Evolutionary conservation across 163 green algal species (phyloP).

Genomic region (Scenedesmus sp.): DNA sequence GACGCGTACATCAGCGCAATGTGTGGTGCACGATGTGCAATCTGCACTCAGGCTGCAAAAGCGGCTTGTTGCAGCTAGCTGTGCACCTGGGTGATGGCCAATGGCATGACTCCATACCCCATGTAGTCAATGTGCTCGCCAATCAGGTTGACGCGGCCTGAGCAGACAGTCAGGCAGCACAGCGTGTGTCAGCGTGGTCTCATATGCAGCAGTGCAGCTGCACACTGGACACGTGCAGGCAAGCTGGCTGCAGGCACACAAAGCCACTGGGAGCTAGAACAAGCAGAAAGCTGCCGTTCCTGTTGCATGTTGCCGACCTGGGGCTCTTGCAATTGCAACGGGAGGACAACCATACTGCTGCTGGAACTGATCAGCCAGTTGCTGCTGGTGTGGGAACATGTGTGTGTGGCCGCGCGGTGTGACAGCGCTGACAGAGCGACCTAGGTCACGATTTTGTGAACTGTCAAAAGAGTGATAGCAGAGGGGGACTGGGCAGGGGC

Average conservation of each 20-base stretch:
- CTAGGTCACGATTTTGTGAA: no score
- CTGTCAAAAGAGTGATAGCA: no score
- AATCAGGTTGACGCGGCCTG: constrained; percentile 97
- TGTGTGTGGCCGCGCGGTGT: background rate
- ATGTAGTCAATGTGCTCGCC: constrained; percentile 99
- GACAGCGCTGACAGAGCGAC: no score
- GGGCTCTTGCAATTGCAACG: constrained; percentile 4
- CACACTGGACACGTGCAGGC: background rate
- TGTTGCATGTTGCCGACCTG: background rate
- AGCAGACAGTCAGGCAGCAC: background rate
- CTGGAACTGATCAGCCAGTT: background rate
- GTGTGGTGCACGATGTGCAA: background rate
- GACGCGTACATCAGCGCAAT: background rate
- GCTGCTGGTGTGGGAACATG: background rate
- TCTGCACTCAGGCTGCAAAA: background rate
- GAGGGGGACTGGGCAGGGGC: no score
- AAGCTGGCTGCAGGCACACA: background rate
- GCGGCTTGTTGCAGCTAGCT: background rate
- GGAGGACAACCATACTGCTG: background rate
- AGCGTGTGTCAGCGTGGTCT: background rate
- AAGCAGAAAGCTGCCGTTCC: background rate
- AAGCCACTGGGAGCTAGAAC: background rate
- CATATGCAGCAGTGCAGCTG: background rate
- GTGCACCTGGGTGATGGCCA: constrained; percentile 82
- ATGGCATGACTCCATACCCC: constrained; percentile 95